phyloP scores from a whole-genome alignment of 805 yeast genomes.

The Allodekkera sacchari region DNA sequence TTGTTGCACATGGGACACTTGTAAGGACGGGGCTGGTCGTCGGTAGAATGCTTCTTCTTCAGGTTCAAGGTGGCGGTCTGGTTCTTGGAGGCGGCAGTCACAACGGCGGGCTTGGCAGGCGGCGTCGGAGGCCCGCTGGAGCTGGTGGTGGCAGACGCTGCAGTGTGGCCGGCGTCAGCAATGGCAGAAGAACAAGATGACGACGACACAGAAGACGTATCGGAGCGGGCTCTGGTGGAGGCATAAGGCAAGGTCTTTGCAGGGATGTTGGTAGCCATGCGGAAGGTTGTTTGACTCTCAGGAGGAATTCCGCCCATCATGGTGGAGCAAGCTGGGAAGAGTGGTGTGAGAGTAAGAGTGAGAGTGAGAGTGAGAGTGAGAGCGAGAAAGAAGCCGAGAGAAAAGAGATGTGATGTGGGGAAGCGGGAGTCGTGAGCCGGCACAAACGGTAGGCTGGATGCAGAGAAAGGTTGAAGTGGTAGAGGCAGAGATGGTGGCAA shows the following conservation, averaged over 20 bases:
- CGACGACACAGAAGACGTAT: not conserved
- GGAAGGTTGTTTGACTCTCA: slow-evolving; percentile 20
- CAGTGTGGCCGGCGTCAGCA: not conserved
- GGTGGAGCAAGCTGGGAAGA: not conserved
- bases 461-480: too few relatives aligned
- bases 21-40: slow-evolving; percentile 52
- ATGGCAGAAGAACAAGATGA: not conserved
- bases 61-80: slow-evolving; percentile 12
- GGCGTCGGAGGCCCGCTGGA: slow-evolving; percentile 1
- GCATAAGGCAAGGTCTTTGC: not conserved
- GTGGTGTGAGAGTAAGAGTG: not conserved
- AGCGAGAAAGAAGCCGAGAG: not conserved
- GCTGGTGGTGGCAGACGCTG: not conserved
- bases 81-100: slow-evolving; percentile 6
- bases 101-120: not conserved
- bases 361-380: not conserved
- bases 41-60: slow-evolving; percentile 16
- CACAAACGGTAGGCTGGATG: not conserved
- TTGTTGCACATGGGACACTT: slow-evolving; percentile 78
- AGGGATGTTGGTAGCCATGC: slow-evolving; percentile 19
- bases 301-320: slow-evolving; percentile 15
- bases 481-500: too few relatives aligned
- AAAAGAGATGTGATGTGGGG: not conserved
- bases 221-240: too few relatives aligned
- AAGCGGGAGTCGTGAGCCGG: slow-evolving; percentile 1